phyloP scores from a whole-genome alignment of 2,329 filamentous ascomycete genomes.

The Ilyonectria destructans region DNA sequence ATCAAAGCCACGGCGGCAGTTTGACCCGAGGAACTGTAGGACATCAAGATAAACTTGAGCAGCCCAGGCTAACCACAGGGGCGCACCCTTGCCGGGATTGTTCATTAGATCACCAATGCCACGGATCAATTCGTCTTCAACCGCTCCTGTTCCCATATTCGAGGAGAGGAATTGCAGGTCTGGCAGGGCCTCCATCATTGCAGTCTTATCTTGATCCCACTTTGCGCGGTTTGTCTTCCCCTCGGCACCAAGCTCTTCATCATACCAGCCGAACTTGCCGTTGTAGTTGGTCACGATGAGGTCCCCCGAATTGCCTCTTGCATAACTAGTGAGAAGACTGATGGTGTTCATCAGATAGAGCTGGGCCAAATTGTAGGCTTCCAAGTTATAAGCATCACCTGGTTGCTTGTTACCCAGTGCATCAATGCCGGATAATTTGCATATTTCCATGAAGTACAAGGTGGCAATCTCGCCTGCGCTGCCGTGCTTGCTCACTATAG shows the following conservation, averaged over 20 bases:
- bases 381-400: slow-evolving; percentile 27
- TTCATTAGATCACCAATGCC: slow-evolving; percentile 15
- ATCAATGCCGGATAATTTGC: slow-evolving; percentile 20
- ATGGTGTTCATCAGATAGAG: slow-evolving; percentile 17
- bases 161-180: slow-evolving; percentile 32
- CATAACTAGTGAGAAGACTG: slow-evolving; percentile 17
- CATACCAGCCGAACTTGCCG: slow-evolving; percentile 41
- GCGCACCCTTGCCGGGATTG: neutral
- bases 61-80: slow-evolving; percentile 39
- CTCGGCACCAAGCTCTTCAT: slow-evolving; percentile 17
- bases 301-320: rapidly evolving
- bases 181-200: slow-evolving; percentile 33
- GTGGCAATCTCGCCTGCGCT: slow-evolving; percentile 1
- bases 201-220: slow-evolving; percentile 36
- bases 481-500: slow-evolving; percentile 30
- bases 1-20: slow-evolving; percentile 7
- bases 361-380: slow-evolving; percentile 34
- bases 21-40: slow-evolving; percentile 28
- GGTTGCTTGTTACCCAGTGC: neutral
- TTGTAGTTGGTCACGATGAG: slow-evolving; percentile 31
- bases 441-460: slow-evolving; percentile 15
- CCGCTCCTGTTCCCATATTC: slow-evolving; percentile 8
- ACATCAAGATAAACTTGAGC: slow-evolving; percentile 42
- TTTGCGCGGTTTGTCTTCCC: slow-evolving; percentile 16
- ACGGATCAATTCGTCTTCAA: slow-evolving; percentile 44